Evolutionary conservation across 495 filamentous ascomycete genomes (phyloP).

Genomic region (Darksidea phi): DNA sequence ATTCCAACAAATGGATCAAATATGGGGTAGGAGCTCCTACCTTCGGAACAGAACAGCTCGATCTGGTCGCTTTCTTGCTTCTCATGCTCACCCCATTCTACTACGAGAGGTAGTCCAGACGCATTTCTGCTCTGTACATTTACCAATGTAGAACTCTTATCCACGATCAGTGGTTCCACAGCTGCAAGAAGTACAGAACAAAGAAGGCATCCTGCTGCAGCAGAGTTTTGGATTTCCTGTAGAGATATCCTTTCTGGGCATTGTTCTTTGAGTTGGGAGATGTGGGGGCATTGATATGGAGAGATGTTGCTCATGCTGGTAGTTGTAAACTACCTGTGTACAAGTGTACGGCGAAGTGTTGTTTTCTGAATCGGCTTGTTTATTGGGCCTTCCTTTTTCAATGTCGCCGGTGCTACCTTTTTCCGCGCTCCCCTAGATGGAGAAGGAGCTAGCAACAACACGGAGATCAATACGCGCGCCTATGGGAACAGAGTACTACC

Average conservation of each 20-base stretch:
- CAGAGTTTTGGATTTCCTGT: not conserved
- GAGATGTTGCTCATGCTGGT: no score
- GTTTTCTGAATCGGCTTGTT: no score
- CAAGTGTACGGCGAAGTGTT: no score
- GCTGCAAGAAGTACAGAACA: slow-evolving; percentile 1
- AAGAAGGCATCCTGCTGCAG: not conserved
- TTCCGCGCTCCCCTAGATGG: no score
- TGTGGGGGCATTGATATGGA: not conserved
- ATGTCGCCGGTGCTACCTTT: no score
- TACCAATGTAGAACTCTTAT: not conserved
- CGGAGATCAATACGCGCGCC: no score
- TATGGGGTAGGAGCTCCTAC: no score
- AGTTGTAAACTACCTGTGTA: no score
- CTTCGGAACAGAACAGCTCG: not conserved
- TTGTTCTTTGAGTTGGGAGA: not conserved
- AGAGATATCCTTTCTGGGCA: not conserved
- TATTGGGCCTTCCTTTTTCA: no score
- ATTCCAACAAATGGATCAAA: not conserved
- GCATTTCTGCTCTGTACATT: not conserved
- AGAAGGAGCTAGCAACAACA: no score
- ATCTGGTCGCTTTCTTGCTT: not conserved
- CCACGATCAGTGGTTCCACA: not conserved
- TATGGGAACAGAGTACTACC: no score
- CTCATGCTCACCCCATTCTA: not conserved
- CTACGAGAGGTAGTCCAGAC: not conserved